phyloP scores from a whole-genome alignment of 2,329 filamentous ascomycete genomes.

The Paecilomyces sp. region DNA sequence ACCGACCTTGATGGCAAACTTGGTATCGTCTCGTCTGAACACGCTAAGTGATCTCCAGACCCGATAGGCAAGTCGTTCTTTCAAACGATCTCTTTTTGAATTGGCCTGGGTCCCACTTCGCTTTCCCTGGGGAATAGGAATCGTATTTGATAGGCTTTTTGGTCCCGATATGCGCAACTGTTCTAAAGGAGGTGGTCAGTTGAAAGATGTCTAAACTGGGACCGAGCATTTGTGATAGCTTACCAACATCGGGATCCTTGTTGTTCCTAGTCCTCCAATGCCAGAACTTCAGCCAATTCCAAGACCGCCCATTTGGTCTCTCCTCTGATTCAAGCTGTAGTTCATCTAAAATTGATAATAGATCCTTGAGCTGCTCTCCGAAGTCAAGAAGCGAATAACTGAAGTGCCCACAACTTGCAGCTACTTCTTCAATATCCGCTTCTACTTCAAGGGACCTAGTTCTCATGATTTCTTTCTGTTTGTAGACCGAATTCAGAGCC shows the following conservation, averaged over 20 bases:
- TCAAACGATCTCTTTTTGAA: slow-evolving; percentile 9
- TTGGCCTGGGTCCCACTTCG: neutral
- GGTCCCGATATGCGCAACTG: neutral
- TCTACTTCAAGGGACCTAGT: slow-evolving; percentile 66
- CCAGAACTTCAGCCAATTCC: slow-evolving; percentile 88
- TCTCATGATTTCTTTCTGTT: slow-evolving; percentile 64
- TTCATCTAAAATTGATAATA: slow-evolving; percentile 78
- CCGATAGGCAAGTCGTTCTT: slow-evolving; percentile 35
- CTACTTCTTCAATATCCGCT: slow-evolving; percentile 93
- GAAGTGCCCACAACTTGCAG: slow-evolving; percentile 95
- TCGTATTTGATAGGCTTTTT: slow-evolving; percentile 12
- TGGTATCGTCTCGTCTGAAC: slow-evolving; percentile 58
- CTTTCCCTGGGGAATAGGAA: slow-evolving; percentile 2
- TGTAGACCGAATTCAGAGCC: slow-evolving; percentile 74
- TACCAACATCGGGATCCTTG: slow-evolving; percentile 19
- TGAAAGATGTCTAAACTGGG: neutral
- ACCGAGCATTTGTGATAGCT: slow-evolving; percentile 2
- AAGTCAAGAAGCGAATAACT: slow-evolving; percentile 87
- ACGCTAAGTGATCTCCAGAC: slow-evolving; percentile 50
- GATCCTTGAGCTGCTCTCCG: slow-evolving; percentile 78
- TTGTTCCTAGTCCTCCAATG: slow-evolving; percentile 7
- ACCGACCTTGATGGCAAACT: slow-evolving; percentile 88
- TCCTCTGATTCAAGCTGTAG: slow-evolving; percentile 63
- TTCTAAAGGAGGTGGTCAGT: neutral
- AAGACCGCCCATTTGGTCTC: slow-evolving; percentile 56